Conservation (phyloP, 345 rosid genomes). For the Aquilaria yunnanensis region DNA sequence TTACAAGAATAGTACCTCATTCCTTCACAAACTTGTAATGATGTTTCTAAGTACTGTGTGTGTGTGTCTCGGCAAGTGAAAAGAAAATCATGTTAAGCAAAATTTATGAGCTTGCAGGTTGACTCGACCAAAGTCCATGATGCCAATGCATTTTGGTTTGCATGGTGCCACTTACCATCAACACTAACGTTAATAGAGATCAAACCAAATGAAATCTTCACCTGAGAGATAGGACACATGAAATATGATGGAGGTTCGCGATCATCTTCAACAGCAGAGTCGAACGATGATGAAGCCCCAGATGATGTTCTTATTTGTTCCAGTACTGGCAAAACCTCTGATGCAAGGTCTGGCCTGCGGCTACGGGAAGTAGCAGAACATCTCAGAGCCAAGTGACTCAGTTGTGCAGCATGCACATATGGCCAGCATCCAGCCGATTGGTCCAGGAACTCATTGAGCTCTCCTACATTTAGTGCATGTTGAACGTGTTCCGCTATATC, state of each 20-base stretch:
- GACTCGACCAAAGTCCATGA: neutral
- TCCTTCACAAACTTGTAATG: too few species aligned
- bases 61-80: neutral
- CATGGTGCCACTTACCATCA: neutral
- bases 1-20: too few species aligned
- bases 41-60: too few species aligned
- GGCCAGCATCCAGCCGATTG: conserved; percentile 29
- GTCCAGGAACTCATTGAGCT: conserved; percentile 17
- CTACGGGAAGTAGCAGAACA: conserved; percentile 20
- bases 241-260: conserved; percentile 35
- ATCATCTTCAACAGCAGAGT: conserved; percentile 20
- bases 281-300: conserved; percentile 11
- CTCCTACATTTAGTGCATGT: neutral
- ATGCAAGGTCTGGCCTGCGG: conserved; percentile 23
- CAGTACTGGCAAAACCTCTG: conserved; percentile 23
- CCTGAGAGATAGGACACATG: conserved; percentile 41
- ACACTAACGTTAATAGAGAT: neutral
- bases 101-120: neutral
- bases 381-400: conserved; percentile 21
- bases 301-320: conserved; percentile 15
- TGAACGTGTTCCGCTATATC: neutral
- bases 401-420: conserved; percentile 18
- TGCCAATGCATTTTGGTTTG: neutral
- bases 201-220: neutral
- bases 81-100: neutral